These are phyloP conservation scores for Parastagonospora avenae DNA, from an alignment of 2,329 filamentous ascomycete genomes.

Conservation along the genomic window DNA sequence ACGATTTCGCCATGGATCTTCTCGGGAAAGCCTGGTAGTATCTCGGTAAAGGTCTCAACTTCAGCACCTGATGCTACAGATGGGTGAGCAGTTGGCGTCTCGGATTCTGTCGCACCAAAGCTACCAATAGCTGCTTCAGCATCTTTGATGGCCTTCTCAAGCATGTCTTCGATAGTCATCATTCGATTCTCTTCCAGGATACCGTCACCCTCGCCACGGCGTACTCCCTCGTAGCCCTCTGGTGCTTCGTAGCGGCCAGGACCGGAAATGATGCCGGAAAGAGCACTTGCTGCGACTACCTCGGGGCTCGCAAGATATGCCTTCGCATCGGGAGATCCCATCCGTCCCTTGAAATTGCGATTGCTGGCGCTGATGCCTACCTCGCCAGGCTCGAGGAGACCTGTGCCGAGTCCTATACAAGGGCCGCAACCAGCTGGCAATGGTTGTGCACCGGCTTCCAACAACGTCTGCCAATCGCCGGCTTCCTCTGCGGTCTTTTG, in stretches of 20 bases:
- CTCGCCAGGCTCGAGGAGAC: constrained; percentile 82
- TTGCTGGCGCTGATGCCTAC: constrained; percentile 84
- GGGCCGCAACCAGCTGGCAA: constrained; percentile 78
- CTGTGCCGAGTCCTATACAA: constrained; percentile 84
- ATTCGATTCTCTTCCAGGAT: constrained; percentile 68
- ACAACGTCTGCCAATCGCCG: constrained; percentile 83
- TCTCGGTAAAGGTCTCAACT: constrained; percentile 61
- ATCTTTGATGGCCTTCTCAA: constrained; percentile 73
- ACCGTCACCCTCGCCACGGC: constrained; percentile 74
- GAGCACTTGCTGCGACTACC: constrained; percentile 86
- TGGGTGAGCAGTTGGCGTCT: constrained; percentile 38
- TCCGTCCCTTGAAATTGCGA: constrained; percentile 89
- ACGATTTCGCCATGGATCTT: constrained; percentile 84
- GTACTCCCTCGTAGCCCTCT: constrained; percentile 68
- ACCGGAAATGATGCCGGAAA: constrained; percentile 73
- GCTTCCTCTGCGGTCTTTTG: constrained; percentile 77
- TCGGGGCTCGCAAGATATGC: constrained; percentile 90
- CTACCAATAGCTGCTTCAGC: constrained; percentile 66
- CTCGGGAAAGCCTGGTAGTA: constrained; percentile 86
- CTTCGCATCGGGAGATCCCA: constrained; percentile 79
- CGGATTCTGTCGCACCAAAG: constrained; percentile 44
- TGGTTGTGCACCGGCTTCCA: constrained; percentile 76
- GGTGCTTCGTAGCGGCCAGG: constrained; percentile 80
- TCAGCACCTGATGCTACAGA: constrained; percentile 35
- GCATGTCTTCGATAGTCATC: constrained; percentile 69